A percentile compares a stretch with the other conserved stretches of the same genome.
phyloP scores from a whole-genome alignment of 148 eudicot genomes.

The Suaeda aralocaspica region DNA sequence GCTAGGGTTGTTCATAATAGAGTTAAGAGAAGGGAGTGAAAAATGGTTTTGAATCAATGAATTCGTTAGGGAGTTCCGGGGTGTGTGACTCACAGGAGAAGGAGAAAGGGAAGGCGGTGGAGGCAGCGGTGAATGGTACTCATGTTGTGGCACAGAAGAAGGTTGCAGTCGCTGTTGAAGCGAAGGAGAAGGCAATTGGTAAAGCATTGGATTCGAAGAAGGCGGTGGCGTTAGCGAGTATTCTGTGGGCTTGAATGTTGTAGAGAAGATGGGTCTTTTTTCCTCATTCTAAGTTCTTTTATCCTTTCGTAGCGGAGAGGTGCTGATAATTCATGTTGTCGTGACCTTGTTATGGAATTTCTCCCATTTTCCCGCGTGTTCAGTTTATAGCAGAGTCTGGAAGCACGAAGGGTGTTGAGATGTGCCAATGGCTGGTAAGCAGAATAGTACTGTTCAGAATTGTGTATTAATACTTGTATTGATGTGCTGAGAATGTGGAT shows the following conservation, averaged over 20 bases:
- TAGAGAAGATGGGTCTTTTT: conserved; percentile 24
- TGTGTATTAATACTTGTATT: conserved; percentile 29
- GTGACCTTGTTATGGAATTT: conserved; percentile 25
- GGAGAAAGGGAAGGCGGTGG: conserved; percentile 21
- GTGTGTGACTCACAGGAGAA: conserved; percentile 24
- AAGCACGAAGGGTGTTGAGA: no score
- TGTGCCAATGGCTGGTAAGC: no score
- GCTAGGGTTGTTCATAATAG: conserved; percentile 27
- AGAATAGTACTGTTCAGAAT: no score
- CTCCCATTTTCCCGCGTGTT: no score
- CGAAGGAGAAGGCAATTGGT: conserved; percentile 40
- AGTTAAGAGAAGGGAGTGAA: conserved; percentile 14
- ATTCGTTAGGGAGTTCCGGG: conserved; percentile 36
- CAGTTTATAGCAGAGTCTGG: no score
- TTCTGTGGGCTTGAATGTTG: conserved; percentile 28
- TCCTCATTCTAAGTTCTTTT: no score
- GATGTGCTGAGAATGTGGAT: conserved; percentile 23
- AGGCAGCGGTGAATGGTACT: conserved; percentile 33
- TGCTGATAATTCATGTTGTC: conserved; percentile 35
- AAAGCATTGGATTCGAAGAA: conserved; percentile 40
- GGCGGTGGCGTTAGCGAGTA: conserved; percentile 38
- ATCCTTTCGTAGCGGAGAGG: no score
- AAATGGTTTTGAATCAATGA: neutral
- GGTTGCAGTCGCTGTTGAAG: conserved; percentile 29
- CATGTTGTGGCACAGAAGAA: conserved; percentile 42